These are phyloP conservation scores for Albizia julibrissin DNA, from an alignment of 306 rosid species.

Conservation along the genomic window DNA sequence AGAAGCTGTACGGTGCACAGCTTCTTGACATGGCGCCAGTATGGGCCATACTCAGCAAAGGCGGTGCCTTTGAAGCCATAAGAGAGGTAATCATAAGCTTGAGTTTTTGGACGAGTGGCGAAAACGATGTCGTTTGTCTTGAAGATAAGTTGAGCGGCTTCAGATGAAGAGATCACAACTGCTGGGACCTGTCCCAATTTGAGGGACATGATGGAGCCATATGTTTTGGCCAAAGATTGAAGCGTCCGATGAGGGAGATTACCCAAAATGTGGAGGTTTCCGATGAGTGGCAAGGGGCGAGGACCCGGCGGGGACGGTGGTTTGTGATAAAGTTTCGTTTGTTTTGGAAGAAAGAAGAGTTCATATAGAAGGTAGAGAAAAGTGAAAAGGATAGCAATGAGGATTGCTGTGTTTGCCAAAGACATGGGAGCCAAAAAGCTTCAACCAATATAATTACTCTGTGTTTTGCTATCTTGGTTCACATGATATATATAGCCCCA, in stretches of 20 bases:
- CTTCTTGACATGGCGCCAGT: slow-evolving; percentile 40
- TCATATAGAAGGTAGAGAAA: background rate
- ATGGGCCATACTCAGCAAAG: slow-evolving; percentile 10
- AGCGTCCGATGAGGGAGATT: slow-evolving; percentile 9
- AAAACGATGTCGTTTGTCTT: slow-evolving; percentile 37
- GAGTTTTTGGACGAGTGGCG: background rate
- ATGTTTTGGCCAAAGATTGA: slow-evolving; percentile 20
- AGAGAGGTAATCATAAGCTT: background rate
- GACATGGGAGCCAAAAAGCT: background rate
- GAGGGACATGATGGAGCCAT: slow-evolving; percentile 38
- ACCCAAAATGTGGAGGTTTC: slow-evolving; percentile 33
- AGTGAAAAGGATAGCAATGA: background rate
- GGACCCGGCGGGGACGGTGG: slow-evolving; percentile 37
- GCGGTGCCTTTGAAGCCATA: slow-evolving; percentile 25
- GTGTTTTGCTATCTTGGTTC: background rate
- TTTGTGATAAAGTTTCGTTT: background rate
- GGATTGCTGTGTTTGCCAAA: background rate
- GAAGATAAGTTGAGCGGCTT: slow-evolving; percentile 43
- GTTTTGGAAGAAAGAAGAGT: background rate
- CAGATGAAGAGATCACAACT: slow-evolving; percentile 31
- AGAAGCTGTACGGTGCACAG: slow-evolving; percentile 20
- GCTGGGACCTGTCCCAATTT: slow-evolving; percentile 20
- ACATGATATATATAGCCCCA: background rate
- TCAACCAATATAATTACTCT: background rate
- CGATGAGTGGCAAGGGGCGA: background rate